phyloP scores from a whole-genome alignment of 805 yeast species.

The Saccharomycopsis oosterbeekiorum region DNA sequence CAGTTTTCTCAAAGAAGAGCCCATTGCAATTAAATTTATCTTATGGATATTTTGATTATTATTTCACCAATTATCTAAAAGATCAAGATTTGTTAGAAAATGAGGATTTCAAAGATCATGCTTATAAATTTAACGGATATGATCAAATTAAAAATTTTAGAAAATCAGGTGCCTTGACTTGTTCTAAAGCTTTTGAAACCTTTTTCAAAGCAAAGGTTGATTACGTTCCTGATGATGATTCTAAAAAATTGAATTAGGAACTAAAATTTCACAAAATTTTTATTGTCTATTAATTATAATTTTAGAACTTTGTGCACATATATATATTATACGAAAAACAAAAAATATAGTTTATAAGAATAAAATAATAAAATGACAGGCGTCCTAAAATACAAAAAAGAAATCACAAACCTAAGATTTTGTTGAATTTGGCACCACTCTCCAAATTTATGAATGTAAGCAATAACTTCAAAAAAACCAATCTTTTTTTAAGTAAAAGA shows the following conservation, averaged over 20 bases:
- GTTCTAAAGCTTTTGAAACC: background rate
- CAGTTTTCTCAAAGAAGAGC: background rate
- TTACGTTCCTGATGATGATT: background rate
- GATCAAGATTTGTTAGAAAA: conserved; percentile 33
- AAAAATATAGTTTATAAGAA: no score
- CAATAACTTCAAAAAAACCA: no score
- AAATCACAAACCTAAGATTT: no score
- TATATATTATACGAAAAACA: no score
- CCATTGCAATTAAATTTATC: conserved; percentile 38
- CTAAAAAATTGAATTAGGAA: background rate
- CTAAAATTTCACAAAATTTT: no score
- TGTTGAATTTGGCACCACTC: no score
- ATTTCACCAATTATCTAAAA: conserved; percentile 11
- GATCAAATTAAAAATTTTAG: conserved; percentile 51
- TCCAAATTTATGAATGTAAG: no score
- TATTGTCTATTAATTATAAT: background rate
- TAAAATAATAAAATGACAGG: no score
- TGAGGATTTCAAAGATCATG: conserved; percentile 27
- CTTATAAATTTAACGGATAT: conserved; percentile 28
- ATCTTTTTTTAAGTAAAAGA: no score
- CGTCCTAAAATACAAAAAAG: no score
- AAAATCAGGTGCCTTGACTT: conserved; percentile 37
- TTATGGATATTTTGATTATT: conserved; percentile 41
- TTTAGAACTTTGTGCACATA: background rate
- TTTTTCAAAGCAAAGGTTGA: background rate